Evolutionary conservation across 257 asterid genomes (phyloP).

Genomic region (Apocynum venetum): DNA sequence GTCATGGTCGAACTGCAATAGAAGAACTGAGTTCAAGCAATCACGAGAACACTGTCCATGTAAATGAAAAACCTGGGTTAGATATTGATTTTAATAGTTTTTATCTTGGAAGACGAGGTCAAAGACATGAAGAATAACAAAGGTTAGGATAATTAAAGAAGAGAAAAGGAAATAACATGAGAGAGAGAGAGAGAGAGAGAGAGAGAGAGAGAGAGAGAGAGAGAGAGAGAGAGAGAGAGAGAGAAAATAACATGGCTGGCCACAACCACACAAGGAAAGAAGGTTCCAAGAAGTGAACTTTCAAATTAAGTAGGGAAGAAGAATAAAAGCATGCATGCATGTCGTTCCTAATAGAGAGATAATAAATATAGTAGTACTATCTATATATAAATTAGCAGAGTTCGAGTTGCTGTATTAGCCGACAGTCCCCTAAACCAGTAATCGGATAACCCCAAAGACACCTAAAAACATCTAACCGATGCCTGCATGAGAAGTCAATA

Average conservation of each 20-base stretch:
- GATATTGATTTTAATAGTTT: too few relatives aligned
- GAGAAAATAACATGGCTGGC: background rate
- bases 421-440: background rate
- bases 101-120: too few relatives aligned
- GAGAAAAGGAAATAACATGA: background rate
- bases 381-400: background rate
- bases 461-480: background rate
- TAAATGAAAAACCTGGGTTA: too few relatives aligned
- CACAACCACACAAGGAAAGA: background rate
- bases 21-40: too few relatives aligned
- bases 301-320: background rate
- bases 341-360: background rate
- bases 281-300: background rate
- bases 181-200: too few relatives aligned
- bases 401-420: constrained; percentile 7
- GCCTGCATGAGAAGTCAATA: constrained; percentile 16
- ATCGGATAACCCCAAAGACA: background rate
- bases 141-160: background rate
- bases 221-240: background rate
- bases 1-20: too few relatives aligned
- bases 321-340: background rate
- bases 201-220: too few relatives aligned
- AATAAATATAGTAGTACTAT: too few relatives aligned
- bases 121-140: too few relatives aligned
- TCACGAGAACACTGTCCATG: too few relatives aligned